These are phyloP conservation scores for Saccharomycopsis javanensis DNA, from an alignment of 805 yeast genomes.

Conservation along the genomic window DNA sequence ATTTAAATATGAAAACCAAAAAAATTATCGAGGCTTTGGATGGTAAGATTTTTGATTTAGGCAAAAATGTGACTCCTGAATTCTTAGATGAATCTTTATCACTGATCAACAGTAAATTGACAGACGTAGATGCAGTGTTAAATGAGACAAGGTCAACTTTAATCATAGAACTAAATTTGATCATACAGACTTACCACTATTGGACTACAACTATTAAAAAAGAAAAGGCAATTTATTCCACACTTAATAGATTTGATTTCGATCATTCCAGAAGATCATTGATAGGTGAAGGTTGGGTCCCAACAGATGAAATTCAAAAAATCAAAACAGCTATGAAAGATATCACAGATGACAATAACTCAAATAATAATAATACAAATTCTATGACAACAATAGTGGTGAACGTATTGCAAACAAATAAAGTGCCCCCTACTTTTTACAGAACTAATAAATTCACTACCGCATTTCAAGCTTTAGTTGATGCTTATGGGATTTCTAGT, in stretches of 20 bases:
- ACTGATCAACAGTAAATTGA: constrained; percentile 37
- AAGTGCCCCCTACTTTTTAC: constrained; percentile 90
- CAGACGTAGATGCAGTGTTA: constrained; percentile 52
- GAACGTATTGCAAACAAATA: constrained; percentile 58
- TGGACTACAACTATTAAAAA: constrained; percentile 66
- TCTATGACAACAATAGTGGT: constrained; percentile 38
- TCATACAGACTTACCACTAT: constrained; percentile 61
- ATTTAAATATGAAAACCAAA: constrained; percentile 60
- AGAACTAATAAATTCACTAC: constrained; percentile 89
- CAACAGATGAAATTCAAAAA: constrained; percentile 60
- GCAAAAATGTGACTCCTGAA: constrained; percentile 29
- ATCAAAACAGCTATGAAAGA: constrained; percentile 60
- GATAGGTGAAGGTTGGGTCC: constrained; percentile 96
- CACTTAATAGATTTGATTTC: constrained; percentile 70
- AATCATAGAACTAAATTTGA: constrained; percentile 65
- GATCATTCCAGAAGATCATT: constrained; percentile 78
- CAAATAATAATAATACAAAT: constrained; percentile 12
- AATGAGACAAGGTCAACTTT: constrained; percentile 58
- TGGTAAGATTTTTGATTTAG: constrained; percentile 63
- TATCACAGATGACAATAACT: constrained; percentile 39
- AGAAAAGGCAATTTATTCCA: constrained; percentile 75
- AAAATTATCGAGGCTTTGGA: constrained; percentile 86
- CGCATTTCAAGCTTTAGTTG: constrained; percentile 90
- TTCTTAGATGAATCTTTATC: constrained; percentile 29
- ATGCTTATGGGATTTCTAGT: constrained; percentile 88